Evolutionary conservation across 2,329 filamentous ascomycete species (phyloP), one percentile per base, ranked within the genome.

Genomic region (Monosporascus sp.): DNA sequence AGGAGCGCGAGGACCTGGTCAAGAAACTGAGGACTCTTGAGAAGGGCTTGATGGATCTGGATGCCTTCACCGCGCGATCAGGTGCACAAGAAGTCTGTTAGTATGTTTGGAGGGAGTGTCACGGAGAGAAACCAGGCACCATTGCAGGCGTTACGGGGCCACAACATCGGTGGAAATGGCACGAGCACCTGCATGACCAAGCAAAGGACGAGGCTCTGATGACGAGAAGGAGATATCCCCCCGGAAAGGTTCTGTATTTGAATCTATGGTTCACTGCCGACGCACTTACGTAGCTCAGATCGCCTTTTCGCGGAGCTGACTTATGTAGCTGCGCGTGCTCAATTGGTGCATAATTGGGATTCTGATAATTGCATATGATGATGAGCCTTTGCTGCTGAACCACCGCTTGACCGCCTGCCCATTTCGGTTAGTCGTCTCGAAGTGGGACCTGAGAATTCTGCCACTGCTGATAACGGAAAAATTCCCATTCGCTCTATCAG

Each of bases 21-120:
- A 57, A 58, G 58, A 63, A 63, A 41, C 42, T 64, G 36, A 48
- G 37, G 1, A 50, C 61, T 5, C 60, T 64, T 3, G 62, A 64
- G 48, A 42, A 54, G 3, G 62, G 61, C n/a, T 49, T 65, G 34
- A 55, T 52, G 27, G 62, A 63, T 6, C 49, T 65, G 3, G 61
- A 63, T 27, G 58, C 60, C 17, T 65, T 64, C 48, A 63, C 60
- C 3, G 54, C 61, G 24, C 58, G 60, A 41, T 54, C 60, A 7
- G 45, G 46, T 18, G 38, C 51, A 20, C 55, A 51, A 27, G 58
- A 51, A 18, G 51, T 55, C 15, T 14, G 9, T 24, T 46, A 41
- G 6, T 9, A 34, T 34, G 9, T 34, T 34, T 2, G 31, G 31
- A 34, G 31, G 5, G 9, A 34, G 31, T 5, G 31, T 4, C 31